phyloP scores from a whole-genome alignment of 179 eudicot genomes.

The Silene vulgaris region DNA sequence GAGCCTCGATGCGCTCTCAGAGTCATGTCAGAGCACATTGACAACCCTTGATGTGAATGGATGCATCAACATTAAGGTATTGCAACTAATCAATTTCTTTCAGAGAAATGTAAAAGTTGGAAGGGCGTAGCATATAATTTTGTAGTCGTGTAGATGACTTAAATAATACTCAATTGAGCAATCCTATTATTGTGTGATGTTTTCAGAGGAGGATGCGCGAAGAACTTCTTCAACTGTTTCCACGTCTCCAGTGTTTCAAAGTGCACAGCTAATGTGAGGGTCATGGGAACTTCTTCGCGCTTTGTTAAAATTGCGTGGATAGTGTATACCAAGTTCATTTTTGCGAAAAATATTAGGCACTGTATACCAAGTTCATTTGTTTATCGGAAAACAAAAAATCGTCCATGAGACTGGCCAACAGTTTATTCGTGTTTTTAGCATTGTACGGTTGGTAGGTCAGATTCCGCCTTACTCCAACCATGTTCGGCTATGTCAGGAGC shows the following conservation, averaged over 20 bases:
- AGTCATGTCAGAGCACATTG: constrained; percentile 56
- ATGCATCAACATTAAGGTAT: constrained; percentile 84
- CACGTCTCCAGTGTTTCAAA: constrained; percentile 66
- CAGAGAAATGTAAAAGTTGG: not conserved
- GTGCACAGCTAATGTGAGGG: constrained; percentile 65
- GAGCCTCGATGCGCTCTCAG: constrained; percentile 64
- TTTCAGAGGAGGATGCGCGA: constrained; percentile 65
- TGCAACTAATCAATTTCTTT: too few species aligned
- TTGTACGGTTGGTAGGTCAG: too few species aligned
- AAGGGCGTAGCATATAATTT: not conserved
- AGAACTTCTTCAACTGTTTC: constrained; percentile 70
- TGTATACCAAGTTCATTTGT: too few species aligned
- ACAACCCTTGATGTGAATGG: constrained; percentile 95
- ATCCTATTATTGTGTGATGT: not conserved
- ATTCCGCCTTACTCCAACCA: too few species aligned
- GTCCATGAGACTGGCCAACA: too few species aligned
- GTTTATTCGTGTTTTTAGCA: too few species aligned
- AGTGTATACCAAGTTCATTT: too few species aligned
- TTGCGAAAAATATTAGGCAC: too few species aligned
- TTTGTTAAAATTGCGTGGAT: not conserved
- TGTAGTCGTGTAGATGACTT: too few species aligned
- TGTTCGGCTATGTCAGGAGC: too few species aligned
- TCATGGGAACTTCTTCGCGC: not conserved
- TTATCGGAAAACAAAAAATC: too few species aligned
- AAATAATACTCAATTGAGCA: not conserved